Conservation (phyloP, 495 filamentous ascomycete genomes). For the Daldinia bambusicola region DNA sequence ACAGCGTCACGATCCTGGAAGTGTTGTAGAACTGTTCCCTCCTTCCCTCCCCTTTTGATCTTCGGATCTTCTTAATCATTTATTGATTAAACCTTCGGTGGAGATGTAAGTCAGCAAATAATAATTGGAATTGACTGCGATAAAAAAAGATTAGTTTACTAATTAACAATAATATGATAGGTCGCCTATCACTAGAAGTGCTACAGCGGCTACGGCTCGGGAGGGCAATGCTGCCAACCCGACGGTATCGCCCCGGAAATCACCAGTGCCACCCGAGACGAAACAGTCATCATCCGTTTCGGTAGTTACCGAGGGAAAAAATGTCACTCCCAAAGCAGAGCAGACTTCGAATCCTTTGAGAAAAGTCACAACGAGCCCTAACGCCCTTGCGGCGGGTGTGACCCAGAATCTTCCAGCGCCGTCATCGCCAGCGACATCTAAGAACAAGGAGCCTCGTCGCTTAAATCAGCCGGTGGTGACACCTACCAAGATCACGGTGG, state of each 20-base stretch:
- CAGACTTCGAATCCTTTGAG: constrained; percentile 16
- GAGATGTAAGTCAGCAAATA: not conserved
- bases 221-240: constrained; percentile 23
- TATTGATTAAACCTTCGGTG: not conserved
- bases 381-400: not conserved
- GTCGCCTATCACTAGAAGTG: constrained; percentile 22
- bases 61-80: not conserved
- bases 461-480: not conserved
- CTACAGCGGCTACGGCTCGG: not conserved
- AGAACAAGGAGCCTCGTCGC: constrained; percentile 16
- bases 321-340: not conserved
- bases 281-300: not conserved
- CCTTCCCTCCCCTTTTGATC: too few relatives aligned
- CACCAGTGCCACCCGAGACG: not conserved
- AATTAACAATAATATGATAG: constrained; percentile 24
- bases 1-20: too few relatives aligned
- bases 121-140: not conserved
- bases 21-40: too few relatives aligned
- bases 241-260: constrained; percentile 6
- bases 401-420: constrained; percentile 13
- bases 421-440: constrained; percentile 1
- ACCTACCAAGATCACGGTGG: not conserved
- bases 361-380: constrained; percentile 9
- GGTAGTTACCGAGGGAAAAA: not conserved
- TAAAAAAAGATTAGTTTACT: constrained; percentile 16